These are phyloP conservation scores for Darksidea phi DNA, from an alignment of 495 filamentous ascomycete genomes.

Conservation along the genomic window DNA sequence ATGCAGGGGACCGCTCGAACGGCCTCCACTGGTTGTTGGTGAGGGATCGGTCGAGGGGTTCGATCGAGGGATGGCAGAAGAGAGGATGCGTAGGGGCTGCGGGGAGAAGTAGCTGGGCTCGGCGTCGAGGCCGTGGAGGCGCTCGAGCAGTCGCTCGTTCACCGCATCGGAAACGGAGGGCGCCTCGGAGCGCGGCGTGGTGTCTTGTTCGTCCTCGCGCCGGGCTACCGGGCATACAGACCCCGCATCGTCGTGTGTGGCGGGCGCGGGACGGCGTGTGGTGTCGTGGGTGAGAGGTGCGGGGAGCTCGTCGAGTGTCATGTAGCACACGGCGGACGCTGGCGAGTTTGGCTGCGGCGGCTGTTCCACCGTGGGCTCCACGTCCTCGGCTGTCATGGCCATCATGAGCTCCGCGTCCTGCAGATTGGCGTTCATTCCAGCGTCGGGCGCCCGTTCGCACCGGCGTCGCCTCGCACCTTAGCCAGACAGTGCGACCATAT, in stretches of 20 bases:
- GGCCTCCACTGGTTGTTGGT: conserved; percentile 25
- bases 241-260: conserved; percentile 5
- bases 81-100: conserved; percentile 28
- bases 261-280: neutral
- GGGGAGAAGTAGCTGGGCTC: conserved; percentile 36
- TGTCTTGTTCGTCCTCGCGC: conserved; percentile 31
- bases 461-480: conserved; percentile 23
- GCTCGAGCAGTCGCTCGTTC: neutral
- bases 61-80: conserved; percentile 18
- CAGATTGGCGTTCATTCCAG: conserved; percentile 15
- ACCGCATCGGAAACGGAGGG: conserved; percentile 18
- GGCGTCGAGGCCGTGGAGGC: neutral
- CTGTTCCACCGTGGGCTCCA: conserved; percentile 12
- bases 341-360: conserved; percentile 25
- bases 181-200: conserved; percentile 37
- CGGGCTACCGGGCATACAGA: neutral
- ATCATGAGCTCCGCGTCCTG: conserved; percentile 19
- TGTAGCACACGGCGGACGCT: conserved; percentile 35
- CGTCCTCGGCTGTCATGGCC: conserved; percentile 19
- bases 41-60: conserved; percentile 26
- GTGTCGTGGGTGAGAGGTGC: neutral
- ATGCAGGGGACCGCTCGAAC: conserved; percentile 29
- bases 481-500: conserved; percentile 25
- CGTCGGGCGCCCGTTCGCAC: conserved; percentile 25
- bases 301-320: conserved; percentile 1